A percentile compares a stretch with the other conserved stretches of the same genome.
Conservation (phyloP, 176 grass and related monocot genomes). For the Carex kokanica region DNA sequence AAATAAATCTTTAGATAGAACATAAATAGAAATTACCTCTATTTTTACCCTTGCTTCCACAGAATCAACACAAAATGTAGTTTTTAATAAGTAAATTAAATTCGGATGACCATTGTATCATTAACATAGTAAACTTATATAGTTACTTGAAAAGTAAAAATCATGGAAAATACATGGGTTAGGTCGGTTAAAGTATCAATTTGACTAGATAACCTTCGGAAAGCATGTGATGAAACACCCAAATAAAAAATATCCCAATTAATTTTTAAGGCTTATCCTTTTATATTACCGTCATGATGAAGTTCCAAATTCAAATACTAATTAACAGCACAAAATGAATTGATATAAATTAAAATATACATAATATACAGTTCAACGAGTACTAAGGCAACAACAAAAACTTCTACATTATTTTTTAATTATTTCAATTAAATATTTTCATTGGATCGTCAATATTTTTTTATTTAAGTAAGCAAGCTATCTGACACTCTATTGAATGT, state of each 20-base stretch:
- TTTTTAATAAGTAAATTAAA: background rate
- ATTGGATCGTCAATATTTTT: background rate
- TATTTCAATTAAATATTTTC: background rate
- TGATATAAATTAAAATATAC: background rate
- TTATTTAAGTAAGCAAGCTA: background rate
- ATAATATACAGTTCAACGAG: background rate
- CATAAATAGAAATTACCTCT: background rate
- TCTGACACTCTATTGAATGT: background rate
- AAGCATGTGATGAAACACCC: conserved; percentile 5
- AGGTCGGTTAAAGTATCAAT: background rate
- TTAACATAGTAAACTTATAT: conserved; percentile 3
- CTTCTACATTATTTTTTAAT: background rate
- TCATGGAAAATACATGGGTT: conserved; percentile 1
- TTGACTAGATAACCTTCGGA: background rate
- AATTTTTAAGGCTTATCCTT: background rate
- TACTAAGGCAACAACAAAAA: background rate
- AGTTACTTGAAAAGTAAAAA: background rate
- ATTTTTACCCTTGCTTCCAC: background rate
- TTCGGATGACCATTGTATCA: background rate
- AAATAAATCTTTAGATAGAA: background rate
- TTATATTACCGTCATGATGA: background rate
- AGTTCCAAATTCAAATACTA: background rate
- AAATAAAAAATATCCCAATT: background rate
- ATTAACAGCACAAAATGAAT: background rate
- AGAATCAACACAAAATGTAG: background rate